phyloP scores from a whole-genome alignment of 352 stramenopile species.

The Aphanomyces astaci region DNA sequence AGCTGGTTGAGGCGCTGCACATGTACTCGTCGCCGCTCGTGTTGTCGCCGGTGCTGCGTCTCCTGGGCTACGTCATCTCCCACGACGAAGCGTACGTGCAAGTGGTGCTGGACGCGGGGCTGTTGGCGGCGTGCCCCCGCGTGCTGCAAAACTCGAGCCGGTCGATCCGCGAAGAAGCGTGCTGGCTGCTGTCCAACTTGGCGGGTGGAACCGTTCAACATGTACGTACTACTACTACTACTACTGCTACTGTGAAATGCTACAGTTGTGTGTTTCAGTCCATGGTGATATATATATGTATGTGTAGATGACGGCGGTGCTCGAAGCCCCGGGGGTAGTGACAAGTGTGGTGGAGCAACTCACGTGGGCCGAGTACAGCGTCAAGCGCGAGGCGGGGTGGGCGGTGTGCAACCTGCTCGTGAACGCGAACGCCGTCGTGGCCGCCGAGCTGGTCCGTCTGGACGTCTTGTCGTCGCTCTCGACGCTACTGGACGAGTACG shows the following conservation, averaged over 20 bases:
- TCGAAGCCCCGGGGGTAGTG: slow-evolving; percentile 59
- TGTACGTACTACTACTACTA: too few relatives aligned
- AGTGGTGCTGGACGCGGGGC: slow-evolving; percentile 63
- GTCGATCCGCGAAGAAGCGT: slow-evolving; percentile 71
- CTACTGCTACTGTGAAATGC: too few relatives aligned
- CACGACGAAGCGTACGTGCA: slow-evolving; percentile 66
- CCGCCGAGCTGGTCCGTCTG: slow-evolving; percentile 59
- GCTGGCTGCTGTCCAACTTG: slow-evolving; percentile 85
- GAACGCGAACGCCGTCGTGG: slow-evolving; percentile 45
- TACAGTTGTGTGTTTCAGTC: background rate
- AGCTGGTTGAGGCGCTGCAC: slow-evolving; percentile 73
- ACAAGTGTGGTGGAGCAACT: slow-evolving; percentile 67
- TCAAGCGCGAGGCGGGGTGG: slow-evolving; percentile 80
- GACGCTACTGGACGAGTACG: slow-evolving; percentile 70
- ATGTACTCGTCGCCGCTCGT: slow-evolving; percentile 81
- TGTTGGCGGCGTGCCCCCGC: slow-evolving; percentile 73
- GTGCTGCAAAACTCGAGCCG: slow-evolving; percentile 76
- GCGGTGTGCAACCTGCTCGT: slow-evolving; percentile 83
- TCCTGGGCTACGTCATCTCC: slow-evolving; percentile 79
- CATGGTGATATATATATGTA: background rate
- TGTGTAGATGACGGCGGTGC: slow-evolving; percentile 45
- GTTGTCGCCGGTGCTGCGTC: slow-evolving; percentile 57
- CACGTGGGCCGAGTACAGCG: slow-evolving; percentile 78
- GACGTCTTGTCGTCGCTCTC: slow-evolving; percentile 65
- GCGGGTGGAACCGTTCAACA: slow-evolving; percentile 64